Conservation (phyloP, 1,284 basidiomycete species). For the Boletellus sp. region DNA sequence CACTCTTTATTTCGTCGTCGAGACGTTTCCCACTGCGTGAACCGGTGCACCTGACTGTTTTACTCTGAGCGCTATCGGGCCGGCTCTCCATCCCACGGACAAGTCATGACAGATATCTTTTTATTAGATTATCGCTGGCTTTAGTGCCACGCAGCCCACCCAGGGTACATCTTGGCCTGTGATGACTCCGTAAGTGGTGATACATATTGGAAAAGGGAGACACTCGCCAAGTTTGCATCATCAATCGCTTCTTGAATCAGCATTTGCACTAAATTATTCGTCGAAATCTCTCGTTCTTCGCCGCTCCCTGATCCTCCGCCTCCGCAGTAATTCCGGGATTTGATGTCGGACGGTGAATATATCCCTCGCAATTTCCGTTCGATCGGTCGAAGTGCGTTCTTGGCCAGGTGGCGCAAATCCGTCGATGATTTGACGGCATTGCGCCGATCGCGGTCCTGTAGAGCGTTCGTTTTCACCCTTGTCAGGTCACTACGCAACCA, state of each 20-base stretch:
- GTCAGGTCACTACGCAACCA: too few relatives aligned
- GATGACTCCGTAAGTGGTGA: slow-evolving; percentile 1
- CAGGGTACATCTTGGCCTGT: slow-evolving; percentile 77
- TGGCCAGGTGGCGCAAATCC: slow-evolving; percentile 63
- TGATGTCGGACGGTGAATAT: slow-evolving; percentile 54
- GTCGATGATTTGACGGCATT: slow-evolving; percentile 47
- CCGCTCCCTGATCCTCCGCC: slow-evolving; percentile 19
- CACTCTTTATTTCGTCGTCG: neutral
- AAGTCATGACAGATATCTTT: neutral
- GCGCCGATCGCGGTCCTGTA: slow-evolving; percentile 35
- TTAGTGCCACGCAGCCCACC: slow-evolving; percentile 84
- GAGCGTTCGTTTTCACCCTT: neutral
- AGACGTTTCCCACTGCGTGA: neutral
- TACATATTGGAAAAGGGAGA: neutral
- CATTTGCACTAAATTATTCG: slow-evolving; percentile 84
- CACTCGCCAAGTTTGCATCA: slow-evolving; percentile 62
- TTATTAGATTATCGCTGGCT: neutral
- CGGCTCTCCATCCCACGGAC: neutral
- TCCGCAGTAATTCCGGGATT: slow-evolving; percentile 26
- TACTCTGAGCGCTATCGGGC: neutral
- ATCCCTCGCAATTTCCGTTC: slow-evolving; percentile 81
- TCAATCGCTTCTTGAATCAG: slow-evolving; percentile 87
- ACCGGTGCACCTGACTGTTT: neutral
- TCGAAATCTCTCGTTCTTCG: slow-evolving; percentile 63
- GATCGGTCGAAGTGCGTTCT: slow-evolving; percentile 75